Conservation (phyloP, 2,329 filamentous ascomycete species). For the Microsporum canis region DNA sequence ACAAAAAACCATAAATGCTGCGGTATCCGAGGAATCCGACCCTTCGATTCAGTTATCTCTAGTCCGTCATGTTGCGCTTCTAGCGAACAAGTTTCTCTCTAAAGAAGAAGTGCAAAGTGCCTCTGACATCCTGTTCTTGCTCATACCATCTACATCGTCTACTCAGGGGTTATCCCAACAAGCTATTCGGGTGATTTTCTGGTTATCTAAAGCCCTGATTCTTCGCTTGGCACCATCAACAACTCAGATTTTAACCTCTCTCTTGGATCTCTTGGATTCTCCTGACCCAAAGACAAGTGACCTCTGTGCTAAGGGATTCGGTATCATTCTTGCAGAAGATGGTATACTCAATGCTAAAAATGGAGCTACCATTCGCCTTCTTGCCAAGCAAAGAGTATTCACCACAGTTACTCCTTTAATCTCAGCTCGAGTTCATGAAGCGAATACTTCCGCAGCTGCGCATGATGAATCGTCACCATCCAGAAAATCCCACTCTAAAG, state of each 20-base stretch:
- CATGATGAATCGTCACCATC: background rate
- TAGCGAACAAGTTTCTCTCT: constrained; percentile 33
- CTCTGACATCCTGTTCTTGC: constrained; percentile 23
- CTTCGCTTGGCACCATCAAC: constrained; percentile 42
- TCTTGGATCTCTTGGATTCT: constrained; percentile 36
- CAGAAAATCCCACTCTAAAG: constrained; percentile 32
- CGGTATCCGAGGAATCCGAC: constrained; percentile 21
- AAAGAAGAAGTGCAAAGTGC: constrained; percentile 24
- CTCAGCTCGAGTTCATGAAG: constrained; percentile 40
- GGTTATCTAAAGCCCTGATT: constrained; percentile 49
- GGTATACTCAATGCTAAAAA: constrained; percentile 51
- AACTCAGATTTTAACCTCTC: constrained; percentile 40
- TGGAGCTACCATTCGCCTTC: constrained; percentile 48
- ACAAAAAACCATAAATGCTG: constrained; percentile 26
- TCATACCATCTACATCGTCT: constrained; percentile 18
- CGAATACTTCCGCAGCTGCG: constrained; percentile 23
- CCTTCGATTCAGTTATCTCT: constrained; percentile 31
- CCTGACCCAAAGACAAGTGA: constrained; percentile 39
- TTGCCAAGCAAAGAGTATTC: constrained; percentile 55
- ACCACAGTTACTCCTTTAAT: constrained; percentile 48
- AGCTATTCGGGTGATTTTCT: constrained; percentile 47
- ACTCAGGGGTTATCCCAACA: constrained; percentile 23
- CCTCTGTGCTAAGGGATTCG: constrained; percentile 46
- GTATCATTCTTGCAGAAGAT: constrained; percentile 48
- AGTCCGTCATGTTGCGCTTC: constrained; percentile 32